Conservation (phyloP, 768 basidiomycete species). For the Trichaptum fuscoviolaceum region DNA sequence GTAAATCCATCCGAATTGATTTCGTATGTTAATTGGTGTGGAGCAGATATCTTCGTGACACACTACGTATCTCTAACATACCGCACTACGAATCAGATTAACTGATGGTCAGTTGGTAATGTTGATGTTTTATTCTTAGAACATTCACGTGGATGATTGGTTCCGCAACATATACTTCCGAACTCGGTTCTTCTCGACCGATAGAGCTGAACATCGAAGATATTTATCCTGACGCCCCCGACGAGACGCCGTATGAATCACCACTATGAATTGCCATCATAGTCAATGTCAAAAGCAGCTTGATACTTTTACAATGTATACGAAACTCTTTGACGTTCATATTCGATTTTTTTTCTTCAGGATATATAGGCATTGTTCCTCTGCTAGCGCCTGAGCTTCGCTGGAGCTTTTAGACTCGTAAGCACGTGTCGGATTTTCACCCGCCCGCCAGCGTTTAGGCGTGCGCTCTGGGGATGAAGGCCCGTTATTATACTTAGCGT, state of each 20-base stretch:
- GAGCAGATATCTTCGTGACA: background rate
- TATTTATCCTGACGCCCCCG: background rate
- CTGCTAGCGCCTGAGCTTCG: background rate
- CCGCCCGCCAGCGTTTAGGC: background rate
- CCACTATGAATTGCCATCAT: background rate
- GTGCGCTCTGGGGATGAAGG: background rate
- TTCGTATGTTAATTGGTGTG: background rate
- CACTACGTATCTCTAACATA: background rate
- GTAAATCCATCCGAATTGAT: background rate
- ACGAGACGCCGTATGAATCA: background rate
- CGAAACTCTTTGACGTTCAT: background rate
- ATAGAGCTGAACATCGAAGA: background rate
- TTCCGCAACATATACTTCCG: background rate
- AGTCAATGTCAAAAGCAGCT: background rate
- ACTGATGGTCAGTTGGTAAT: no score
- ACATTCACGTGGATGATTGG: background rate
- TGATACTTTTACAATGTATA: background rate
- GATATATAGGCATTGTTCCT: background rate
- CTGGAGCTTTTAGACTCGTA: background rate
- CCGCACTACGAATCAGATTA: background rate
- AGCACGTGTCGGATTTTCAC: background rate
- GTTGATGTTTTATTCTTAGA: background rate
- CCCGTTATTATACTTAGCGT: background rate
- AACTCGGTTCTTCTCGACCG: background rate
- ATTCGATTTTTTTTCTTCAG: background rate